Evolutionary conservation across 148 eudicot species (phyloP).

Genomic region (Cornus kousa): DNA sequence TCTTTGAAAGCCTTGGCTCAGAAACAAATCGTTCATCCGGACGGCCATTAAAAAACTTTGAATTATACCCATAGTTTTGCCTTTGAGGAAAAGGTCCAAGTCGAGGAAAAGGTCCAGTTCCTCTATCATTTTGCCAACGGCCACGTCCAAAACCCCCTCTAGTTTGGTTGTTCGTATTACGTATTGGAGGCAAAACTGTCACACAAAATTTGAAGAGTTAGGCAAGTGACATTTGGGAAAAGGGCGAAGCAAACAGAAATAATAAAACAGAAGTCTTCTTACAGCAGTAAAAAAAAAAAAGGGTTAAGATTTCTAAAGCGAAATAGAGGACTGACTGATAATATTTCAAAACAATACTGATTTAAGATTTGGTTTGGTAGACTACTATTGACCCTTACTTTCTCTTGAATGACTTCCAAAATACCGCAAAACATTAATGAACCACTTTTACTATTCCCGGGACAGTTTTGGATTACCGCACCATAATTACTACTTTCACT

Average conservation of each 20-base stretch:
- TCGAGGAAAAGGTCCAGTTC: conserved; percentile 91
- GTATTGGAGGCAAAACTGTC: conserved; percentile 72
- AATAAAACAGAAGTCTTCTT: too few relatives aligned
- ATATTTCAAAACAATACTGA: too few relatives aligned
- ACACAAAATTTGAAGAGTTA: conserved; percentile 10
- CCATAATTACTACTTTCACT: too few relatives aligned
- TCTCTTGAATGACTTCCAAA: too few relatives aligned
- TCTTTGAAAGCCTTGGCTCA: conserved; percentile 77
- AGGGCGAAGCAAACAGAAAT: too few relatives aligned
- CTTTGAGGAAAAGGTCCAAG: conserved; percentile 80
- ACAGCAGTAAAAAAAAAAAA: too few relatives aligned
- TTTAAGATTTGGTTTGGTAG: too few relatives aligned
- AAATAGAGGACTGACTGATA: background rate
- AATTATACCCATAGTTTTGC: conserved; percentile 53
- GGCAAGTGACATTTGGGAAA: background rate
- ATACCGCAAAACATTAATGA: too few relatives aligned
- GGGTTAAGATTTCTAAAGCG: too few relatives aligned
- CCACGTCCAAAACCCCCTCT: conserved; percentile 86
- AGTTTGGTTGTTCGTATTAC: conserved; percentile 52
- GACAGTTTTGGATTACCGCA: too few relatives aligned
- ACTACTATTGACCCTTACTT: too few relatives aligned
- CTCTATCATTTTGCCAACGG: conserved; percentile 95
- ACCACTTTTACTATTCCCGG: too few relatives aligned
- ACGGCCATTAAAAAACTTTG: conserved; percentile 46
- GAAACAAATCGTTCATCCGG: conserved; percentile 96